Conservation (phyloP, 139 green algal species). For the Chlorella sp. region DNA sequence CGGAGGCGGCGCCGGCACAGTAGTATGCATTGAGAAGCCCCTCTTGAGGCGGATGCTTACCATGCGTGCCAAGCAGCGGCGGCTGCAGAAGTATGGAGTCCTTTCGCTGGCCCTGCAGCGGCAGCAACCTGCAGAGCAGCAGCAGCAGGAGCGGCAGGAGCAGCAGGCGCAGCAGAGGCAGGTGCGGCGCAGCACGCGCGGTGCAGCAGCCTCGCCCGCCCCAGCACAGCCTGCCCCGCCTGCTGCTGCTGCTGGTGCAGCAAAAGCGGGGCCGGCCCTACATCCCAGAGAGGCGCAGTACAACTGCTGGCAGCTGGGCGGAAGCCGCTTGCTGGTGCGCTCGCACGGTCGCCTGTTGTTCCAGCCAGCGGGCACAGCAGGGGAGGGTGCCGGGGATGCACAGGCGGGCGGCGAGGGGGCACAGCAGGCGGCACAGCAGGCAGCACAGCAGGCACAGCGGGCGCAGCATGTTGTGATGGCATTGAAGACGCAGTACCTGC, state of each 20-base stretch:
- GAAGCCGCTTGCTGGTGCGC: conserved; percentile 27
- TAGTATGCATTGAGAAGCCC: conserved; percentile 44
- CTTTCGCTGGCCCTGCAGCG: conserved; percentile 16
- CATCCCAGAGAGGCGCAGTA: neutral
- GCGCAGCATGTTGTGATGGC: neutral
- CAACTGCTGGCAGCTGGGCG: conserved; percentile 41
- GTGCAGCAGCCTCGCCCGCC: neutral
- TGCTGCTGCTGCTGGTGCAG: neutral
- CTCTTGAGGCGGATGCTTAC: conserved; percentile 20
- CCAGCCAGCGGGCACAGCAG: neutral
- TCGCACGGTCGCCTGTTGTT: conserved; percentile 13
- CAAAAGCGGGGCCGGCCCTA: neutral
- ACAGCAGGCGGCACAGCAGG: neutral
- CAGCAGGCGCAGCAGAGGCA: neutral
- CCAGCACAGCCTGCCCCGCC: neutral
- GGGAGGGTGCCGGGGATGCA: neutral
- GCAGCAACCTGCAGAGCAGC: neutral
- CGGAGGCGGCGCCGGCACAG: too few species aligned
- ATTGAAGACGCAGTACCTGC: conserved; percentile 20
- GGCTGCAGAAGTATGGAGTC: conserved; percentile 53
- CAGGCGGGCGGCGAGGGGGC: neutral
- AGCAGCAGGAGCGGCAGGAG: neutral
- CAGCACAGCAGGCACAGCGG: neutral
- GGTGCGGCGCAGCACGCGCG: conserved; percentile 5
- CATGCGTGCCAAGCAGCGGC: conserved; percentile 34